Evolutionary conservation across 2,329 filamentous ascomycete genomes (phyloP).

Genomic region (Neofusicoccum cordaticola): DNA sequence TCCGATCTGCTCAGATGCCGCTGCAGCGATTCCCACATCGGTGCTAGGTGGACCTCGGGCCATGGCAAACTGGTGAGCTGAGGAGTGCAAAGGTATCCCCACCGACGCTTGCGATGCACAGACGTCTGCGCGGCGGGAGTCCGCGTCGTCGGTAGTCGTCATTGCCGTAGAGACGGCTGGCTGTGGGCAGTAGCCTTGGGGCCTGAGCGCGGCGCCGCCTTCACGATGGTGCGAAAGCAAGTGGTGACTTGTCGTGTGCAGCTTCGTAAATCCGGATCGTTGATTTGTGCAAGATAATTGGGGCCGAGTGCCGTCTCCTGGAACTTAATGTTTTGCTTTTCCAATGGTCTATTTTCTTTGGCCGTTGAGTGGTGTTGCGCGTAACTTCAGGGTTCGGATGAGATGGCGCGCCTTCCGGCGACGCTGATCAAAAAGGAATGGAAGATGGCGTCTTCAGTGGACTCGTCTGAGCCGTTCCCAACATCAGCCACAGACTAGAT

Average conservation of each 20-base stretch:
- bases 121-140: neutral
- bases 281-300: neutral
- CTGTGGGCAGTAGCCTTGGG: neutral
- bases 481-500: neutral
- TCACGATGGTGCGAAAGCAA: neutral
- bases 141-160: neutral
- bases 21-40: no score
- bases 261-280: neutral
- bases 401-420: neutral
- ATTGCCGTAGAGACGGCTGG: neutral
- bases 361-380: neutral
- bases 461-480: neutral
- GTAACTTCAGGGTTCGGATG: neutral
- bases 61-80: neutral
- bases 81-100: neutral
- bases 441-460: neutral
- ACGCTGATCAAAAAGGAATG: neutral
- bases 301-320: neutral
- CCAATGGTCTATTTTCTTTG: neutral
- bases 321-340: neutral
- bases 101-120: neutral
- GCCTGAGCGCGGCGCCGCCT: slow-evolving; percentile 1
- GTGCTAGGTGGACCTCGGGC: no score
- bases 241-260: neutral
- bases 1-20: no score